Percentiles rank a stretch among this genome's conserved stretches.
Evolutionary conservation across 441 rosid species (phyloP).

Genomic region (Arabidopsis hybrid): DNA sequence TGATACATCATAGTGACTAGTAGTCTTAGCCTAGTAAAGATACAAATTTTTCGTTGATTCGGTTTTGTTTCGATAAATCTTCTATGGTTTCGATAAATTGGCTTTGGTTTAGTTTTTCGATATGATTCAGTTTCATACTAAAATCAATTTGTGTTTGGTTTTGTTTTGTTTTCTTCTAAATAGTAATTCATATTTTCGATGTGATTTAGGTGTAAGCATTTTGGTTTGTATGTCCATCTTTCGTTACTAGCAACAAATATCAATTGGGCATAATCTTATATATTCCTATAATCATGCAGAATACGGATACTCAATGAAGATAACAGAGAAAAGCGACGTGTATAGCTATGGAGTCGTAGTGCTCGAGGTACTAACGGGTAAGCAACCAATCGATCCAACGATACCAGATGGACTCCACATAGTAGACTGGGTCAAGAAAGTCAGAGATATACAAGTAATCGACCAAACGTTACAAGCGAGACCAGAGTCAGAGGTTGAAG

Average conservation of each 20-base stretch:
- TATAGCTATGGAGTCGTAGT: slow-evolving; percentile 78
- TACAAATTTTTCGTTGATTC: background rate
- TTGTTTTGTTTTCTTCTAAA: too few relatives aligned
- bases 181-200: background rate
- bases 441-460: slow-evolving; percentile 53
- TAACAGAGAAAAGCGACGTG: slow-evolving; percentile 74
- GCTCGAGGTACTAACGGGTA: slow-evolving; percentile 70
- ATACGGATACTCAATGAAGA: slow-evolving; percentile 73
- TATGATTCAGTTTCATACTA: background rate
- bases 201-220: background rate
- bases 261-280: background rate
- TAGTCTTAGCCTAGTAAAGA: background rate
- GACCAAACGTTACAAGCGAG: slow-evolving; percentile 49
- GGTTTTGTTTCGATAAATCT: background rate
- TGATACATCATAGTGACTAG: background rate
- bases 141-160: background rate
- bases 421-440: slow-evolving; percentile 71
- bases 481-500: slow-evolving; percentile 58
- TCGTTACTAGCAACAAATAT: slow-evolving; percentile 20
- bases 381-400: slow-evolving; percentile 85
- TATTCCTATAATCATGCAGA: slow-evolving; percentile 45
- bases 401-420: slow-evolving; percentile 70
- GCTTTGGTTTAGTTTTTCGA: background rate
- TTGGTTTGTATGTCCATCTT: background rate
- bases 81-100: background rate